Percentiles rank a stretch among this genome's conserved stretches.
These are phyloP conservation scores for Lepiota subincarnata DNA, from an alignment of 768 basidiomycete genomes.

Conservation along the genomic window DNA sequence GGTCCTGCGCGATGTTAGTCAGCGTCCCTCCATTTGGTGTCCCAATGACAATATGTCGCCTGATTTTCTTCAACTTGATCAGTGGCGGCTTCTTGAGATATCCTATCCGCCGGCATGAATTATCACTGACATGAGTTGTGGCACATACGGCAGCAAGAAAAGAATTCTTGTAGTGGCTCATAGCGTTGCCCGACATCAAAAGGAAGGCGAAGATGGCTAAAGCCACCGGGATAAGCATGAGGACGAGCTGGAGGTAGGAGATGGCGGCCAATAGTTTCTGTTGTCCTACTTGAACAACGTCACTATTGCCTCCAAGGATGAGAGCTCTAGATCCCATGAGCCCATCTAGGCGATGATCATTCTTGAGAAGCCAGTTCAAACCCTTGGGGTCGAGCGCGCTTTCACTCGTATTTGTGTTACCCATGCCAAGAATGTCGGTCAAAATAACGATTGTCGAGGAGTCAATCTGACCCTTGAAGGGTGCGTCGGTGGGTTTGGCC, in stretches of 20 bases:
- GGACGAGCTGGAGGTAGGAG: conserved; percentile 13
- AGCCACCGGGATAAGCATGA: conserved; percentile 6
- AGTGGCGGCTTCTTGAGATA: conserved; percentile 12
- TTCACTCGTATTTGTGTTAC: conserved; percentile 5
- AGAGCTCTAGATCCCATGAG: conserved; percentile 11
- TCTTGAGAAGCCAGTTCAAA: conserved; percentile 4
- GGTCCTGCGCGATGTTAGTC: conserved; percentile 7
- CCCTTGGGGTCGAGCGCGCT: conserved; percentile 7
- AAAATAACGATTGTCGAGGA: conserved; percentile 8
- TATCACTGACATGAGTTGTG: conserved; percentile 9
- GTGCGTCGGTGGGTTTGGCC: background rate
- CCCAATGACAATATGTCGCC: conserved; percentile 11
- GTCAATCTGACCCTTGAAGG: conserved; percentile 12
- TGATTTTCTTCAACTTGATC: conserved; percentile 2
- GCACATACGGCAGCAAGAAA: conserved; percentile 14
- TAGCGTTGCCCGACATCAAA: conserved; percentile 3
- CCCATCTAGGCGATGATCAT: conserved; percentile 6
- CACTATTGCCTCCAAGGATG: conserved; percentile 8
- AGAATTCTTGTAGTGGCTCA: conserved; percentile 11
- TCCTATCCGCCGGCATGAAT: conserved; percentile 7
- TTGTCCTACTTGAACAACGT: background rate
- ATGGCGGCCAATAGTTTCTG: conserved; percentile 8
- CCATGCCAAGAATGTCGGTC: conserved; percentile 10
- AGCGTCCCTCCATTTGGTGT: conserved; percentile 12
- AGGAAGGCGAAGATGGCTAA: conserved; percentile 3